These are phyloP conservation scores for Penicillium pancosmium DNA, from an alignment of 495 filamentous ascomycete genomes.

Conservation along the genomic window DNA sequence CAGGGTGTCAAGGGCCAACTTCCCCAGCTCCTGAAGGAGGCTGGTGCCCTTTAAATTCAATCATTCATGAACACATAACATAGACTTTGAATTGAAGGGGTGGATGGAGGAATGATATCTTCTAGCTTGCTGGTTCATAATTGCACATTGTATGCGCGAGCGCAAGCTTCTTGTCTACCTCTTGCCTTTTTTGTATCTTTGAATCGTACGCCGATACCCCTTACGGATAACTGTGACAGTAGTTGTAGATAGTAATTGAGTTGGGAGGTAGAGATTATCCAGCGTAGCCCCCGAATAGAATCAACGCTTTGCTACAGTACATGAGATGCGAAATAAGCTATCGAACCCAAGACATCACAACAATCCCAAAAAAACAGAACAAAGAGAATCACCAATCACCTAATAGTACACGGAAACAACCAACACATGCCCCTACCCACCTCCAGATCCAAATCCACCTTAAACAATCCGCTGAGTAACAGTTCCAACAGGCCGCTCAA, in stretches of 20 bases:
- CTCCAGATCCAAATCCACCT: neutral
- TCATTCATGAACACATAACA: neutral
- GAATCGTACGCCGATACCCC: neutral
- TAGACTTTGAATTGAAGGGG: neutral
- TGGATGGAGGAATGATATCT: neutral
- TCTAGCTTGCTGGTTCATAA: constrained; percentile 2
- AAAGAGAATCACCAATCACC: neutral
- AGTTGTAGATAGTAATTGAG: neutral
- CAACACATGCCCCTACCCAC: too few relatives aligned
- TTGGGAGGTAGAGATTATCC: neutral
- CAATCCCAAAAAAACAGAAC: neutral
- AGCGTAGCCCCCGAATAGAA: neutral
- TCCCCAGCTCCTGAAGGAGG: constrained; percentile 60
- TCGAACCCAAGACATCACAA: too few relatives aligned
- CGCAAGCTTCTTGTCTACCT: neutral
- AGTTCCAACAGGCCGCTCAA: constrained; percentile 85
- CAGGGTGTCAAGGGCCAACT: constrained; percentile 66
- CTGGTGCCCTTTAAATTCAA: constrained; percentile 60
- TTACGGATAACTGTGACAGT: too few relatives aligned
- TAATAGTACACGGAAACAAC: too few relatives aligned
- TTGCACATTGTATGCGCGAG: neutral
- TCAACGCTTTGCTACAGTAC: constrained; percentile 1
- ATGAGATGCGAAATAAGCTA: constrained; percentile 5
- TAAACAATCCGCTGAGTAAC: constrained; percentile 71
- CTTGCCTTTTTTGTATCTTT: neutral